Conservation (phyloP, 768 basidiomycete genomes). For the Lactifluus piperatus region DNA sequence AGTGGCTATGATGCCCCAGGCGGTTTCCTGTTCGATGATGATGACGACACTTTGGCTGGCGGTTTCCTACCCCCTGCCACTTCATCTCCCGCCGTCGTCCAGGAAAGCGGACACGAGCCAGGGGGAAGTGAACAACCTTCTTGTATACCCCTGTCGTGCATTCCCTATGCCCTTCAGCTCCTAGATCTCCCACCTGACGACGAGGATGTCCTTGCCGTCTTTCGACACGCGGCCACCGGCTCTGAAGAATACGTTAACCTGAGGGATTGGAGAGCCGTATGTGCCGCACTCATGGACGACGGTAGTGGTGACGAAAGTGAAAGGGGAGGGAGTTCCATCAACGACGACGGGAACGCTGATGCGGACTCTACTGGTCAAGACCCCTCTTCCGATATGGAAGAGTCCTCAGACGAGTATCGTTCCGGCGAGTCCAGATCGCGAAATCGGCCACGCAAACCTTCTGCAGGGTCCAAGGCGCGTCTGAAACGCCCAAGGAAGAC, state of each 20-base stretch:
- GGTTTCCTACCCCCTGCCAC: slow-evolving; percentile 29
- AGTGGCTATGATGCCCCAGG: slow-evolving; percentile 18
- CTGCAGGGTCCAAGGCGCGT: neutral
- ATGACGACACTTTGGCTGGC: slow-evolving; percentile 17
- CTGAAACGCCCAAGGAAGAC: slow-evolving; percentile 5
- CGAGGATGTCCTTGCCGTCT: slow-evolving; percentile 60
- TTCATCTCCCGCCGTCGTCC: neutral
- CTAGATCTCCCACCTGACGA: slow-evolving; percentile 58
- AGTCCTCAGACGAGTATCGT: slow-evolving; percentile 16
- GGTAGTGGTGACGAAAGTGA: slow-evolving; percentile 23
- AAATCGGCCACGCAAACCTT: slow-evolving; percentile 9
- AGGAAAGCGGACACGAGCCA: neutral
- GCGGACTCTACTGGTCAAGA: slow-evolving; percentile 26
- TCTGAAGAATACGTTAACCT: slow-evolving; percentile 43
- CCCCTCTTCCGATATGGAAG: slow-evolving; percentile 22
- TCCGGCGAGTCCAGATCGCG: slow-evolving; percentile 1
- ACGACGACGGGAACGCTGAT: slow-evolving; percentile 15
- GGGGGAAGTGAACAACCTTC: slow-evolving; percentile 16
- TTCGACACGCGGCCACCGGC: slow-evolving; percentile 66
- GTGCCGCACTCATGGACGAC: slow-evolving; percentile 52
- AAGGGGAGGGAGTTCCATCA: slow-evolving; percentile 23
- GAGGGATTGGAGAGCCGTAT: slow-evolving; percentile 76
- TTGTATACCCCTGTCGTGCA: slow-evolving; percentile 43
- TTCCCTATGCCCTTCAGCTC: slow-evolving; percentile 53
- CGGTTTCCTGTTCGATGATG: slow-evolving; percentile 31